phyloP scores from a whole-genome alignment of 805 yeast genomes.

The Ogataea henricii region DNA sequence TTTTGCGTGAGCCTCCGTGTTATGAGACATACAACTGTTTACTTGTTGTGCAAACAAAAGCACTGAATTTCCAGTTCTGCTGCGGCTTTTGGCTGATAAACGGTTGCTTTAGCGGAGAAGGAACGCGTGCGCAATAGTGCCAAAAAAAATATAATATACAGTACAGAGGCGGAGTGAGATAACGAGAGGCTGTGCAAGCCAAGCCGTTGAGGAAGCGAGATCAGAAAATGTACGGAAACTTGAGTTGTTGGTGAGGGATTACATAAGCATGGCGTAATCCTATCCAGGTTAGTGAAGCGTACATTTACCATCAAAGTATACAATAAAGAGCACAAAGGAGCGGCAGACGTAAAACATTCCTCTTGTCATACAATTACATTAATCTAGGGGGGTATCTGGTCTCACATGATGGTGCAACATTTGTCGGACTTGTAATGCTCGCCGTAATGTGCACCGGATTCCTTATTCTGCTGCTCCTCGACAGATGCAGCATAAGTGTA shows the following conservation, averaged over 20 bases:
- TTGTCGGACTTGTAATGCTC: constrained; percentile 8
- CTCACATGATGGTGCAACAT: constrained; percentile 14
- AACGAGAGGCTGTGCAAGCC: constrained; percentile 3
- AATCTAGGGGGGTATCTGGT: constrained; percentile 1
- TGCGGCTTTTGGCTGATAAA: too few species aligned
- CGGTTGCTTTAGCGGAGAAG: not conserved
- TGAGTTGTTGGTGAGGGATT: not conserved
- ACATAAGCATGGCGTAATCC: not conserved
- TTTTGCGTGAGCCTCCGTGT: too few species aligned
- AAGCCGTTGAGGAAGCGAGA: not conserved
- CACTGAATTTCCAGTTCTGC: too few species aligned
- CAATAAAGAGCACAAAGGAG: not conserved
- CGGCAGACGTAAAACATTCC: not conserved
- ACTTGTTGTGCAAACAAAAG: too few species aligned
- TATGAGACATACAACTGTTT: too few species aligned
- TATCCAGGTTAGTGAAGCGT: not conserved
- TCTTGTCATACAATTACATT: constrained; percentile 2
- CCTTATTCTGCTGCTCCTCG: constrained; percentile 3
- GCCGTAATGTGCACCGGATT: constrained; percentile 2
- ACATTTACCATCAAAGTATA: not conserved
- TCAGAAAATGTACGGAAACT: not conserved
- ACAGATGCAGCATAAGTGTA: constrained; percentile 6
- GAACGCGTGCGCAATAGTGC: not conserved
- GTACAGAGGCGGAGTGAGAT: not conserved
- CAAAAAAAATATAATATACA: not conserved